Evolutionary conservation across 2,329 filamentous ascomycete genomes (phyloP).

Genomic region (Aspergillus ustus): DNA sequence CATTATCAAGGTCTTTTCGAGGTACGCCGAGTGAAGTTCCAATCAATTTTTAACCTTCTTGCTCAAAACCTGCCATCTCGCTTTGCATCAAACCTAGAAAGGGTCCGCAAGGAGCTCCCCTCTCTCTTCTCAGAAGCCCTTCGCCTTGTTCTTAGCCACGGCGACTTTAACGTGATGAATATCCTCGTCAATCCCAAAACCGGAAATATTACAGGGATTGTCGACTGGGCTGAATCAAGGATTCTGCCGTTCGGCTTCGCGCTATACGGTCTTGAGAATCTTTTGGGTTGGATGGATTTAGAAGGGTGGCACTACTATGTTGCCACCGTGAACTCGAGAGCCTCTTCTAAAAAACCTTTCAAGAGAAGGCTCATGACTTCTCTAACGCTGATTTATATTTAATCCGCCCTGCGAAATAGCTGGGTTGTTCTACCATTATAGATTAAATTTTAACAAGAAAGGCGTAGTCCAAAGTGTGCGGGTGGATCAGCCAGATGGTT

Average conservation of each 20-base stretch:
- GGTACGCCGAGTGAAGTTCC: slow-evolving; percentile 19
- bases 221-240: slow-evolving; percentile 26
- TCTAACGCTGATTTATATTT: slow-evolving; percentile 20
- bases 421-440: slow-evolving; percentile 25
- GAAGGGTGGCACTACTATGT: slow-evolving; percentile 21
- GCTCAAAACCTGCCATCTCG: slow-evolving; percentile 11
- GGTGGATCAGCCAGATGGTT: slow-evolving; percentile 20
- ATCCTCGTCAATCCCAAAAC: slow-evolving; percentile 18
- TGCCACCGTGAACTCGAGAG: slow-evolving; percentile 10
- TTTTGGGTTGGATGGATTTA: slow-evolving; percentile 22
- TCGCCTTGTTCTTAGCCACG: slow-evolving; percentile 21
- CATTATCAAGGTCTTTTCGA: slow-evolving; percentile 25
- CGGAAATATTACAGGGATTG: slow-evolving; percentile 22
- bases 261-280: slow-evolving; percentile 22
- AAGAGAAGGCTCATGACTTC: slow-evolving; percentile 11
- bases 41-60: slow-evolving; percentile 17
- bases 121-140: slow-evolving; percentile 11
- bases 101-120: slow-evolving; percentile 15
- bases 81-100: slow-evolving; percentile 11
- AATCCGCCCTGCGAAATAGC: slow-evolving; percentile 22
- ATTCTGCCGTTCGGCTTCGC: slow-evolving; percentile 27
- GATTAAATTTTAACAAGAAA: slow-evolving; percentile 22
- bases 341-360: slow-evolving; percentile 19
- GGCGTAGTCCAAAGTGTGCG: slow-evolving; percentile 20
- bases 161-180: slow-evolving; percentile 22